phyloP scores from a whole-genome alignment of 805 yeast species.

The Starmerella apicola region DNA sequence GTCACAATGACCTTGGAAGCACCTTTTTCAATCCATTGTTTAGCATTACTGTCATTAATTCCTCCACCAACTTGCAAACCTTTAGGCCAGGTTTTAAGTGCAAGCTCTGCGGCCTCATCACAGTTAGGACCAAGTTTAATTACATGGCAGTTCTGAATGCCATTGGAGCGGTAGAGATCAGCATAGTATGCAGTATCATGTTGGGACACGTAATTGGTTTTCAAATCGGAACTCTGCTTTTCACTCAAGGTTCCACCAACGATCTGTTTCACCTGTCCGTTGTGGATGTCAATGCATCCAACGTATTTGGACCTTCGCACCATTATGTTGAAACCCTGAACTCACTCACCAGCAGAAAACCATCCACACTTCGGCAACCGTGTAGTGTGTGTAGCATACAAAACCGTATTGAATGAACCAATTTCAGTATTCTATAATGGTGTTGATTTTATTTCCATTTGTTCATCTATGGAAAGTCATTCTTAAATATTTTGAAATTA shows the following conservation, averaged over 20 bases:
- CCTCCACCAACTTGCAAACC: slow-evolving; percentile 89
- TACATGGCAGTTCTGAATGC: slow-evolving; percentile 73
- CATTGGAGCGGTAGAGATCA: slow-evolving; percentile 44
- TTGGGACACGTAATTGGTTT: slow-evolving; percentile 68
- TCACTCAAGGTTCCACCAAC: slow-evolving; percentile 76
- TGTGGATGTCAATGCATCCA: slow-evolving; percentile 92
- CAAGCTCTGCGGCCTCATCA: slow-evolving; percentile 70
- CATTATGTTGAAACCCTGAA: too few species aligned
- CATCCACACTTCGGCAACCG: too few species aligned
- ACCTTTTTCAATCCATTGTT: slow-evolving; percentile 59
- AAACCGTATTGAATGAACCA: too few species aligned
- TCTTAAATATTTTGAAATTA: too few species aligned
- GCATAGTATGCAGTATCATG: slow-evolving; percentile 70
- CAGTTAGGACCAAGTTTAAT: slow-evolving; percentile 80
- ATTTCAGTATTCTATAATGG: too few species aligned
- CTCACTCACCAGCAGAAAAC: too few species aligned
- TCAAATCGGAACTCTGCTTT: slow-evolving; percentile 29
- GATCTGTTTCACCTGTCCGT: slow-evolving; percentile 91
- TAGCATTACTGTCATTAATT: slow-evolving; percentile 60
- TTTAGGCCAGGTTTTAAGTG: slow-evolving; percentile 61
- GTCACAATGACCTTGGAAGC: slow-evolving; percentile 89
- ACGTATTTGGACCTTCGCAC: slow-evolving; percentile 46
- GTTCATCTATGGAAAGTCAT: too few species aligned
- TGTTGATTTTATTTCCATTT: too few species aligned
- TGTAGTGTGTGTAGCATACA: too few species aligned